A percentile compares a stretch with the other conserved stretches of the same genome.
These are phyloP conservation scores for Ophiostoma sp. DNA, from an alignment of 2,329 filamentous ascomycete species.

Conservation along the genomic window DNA sequence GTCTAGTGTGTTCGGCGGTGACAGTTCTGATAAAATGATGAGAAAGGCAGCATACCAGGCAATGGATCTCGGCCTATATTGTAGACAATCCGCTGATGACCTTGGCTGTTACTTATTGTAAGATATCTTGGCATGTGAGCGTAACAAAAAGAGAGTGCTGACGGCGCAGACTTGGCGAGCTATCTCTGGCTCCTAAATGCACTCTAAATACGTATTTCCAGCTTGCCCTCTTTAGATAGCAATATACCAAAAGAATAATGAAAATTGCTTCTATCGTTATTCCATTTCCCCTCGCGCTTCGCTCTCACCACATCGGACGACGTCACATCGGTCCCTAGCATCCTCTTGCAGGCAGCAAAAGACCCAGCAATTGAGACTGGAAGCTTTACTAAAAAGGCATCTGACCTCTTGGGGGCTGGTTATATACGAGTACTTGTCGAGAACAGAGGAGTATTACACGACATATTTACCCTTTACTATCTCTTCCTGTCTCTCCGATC, in stretches of 20 bases:
- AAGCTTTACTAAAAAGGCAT: background rate
- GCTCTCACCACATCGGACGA: background rate
- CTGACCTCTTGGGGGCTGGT: background rate
- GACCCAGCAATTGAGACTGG: background rate
- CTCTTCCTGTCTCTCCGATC: background rate
- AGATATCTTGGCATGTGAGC: too few relatives aligned
- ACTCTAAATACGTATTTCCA: too few relatives aligned
- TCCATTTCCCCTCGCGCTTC: conserved; percentile 5
- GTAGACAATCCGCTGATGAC: too few relatives aligned
- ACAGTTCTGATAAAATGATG: too few relatives aligned
- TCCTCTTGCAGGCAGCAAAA: background rate
- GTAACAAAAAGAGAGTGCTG: too few relatives aligned
- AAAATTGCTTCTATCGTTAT: background rate
- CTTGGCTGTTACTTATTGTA: too few relatives aligned
- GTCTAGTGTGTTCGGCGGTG: background rate
- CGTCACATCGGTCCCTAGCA: conserved; percentile 1
- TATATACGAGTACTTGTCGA: background rate
- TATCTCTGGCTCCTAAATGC: too few relatives aligned
- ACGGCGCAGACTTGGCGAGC: too few relatives aligned
- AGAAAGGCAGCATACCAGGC: too few relatives aligned
- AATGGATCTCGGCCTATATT: too few relatives aligned
- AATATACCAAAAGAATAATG: background rate
- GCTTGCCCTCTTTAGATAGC: background rate
- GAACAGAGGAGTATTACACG: background rate
- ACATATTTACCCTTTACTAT: background rate